Evolutionary conservation across 176 grass and related monocot species (phyloP).

Genomic region (Raddia guianensis): DNA sequence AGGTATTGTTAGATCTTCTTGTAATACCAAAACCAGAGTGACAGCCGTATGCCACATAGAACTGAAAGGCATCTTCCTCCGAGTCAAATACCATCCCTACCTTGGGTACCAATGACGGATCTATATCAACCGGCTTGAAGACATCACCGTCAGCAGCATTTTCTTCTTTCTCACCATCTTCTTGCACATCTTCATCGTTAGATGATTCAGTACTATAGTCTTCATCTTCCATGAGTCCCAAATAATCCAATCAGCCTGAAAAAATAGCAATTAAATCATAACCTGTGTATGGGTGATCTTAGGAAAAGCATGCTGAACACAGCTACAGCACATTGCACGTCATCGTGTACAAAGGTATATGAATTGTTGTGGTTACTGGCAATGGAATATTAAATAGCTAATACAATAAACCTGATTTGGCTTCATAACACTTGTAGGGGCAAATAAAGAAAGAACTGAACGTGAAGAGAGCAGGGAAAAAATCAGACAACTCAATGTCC

Average conservation of each 20-base stretch:
- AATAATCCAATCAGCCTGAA: slow-evolving; percentile 32
- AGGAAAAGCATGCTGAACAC: slow-evolving; percentile 31
- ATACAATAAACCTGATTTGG: neutral
- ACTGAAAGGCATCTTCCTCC: slow-evolving; percentile 85
- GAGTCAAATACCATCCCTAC: slow-evolving; percentile 78
- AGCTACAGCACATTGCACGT: slow-evolving; percentile 2
- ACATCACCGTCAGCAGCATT: slow-evolving; percentile 30
- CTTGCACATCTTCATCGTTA: slow-evolving; percentile 60
- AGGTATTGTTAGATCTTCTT: slow-evolving; percentile 77
- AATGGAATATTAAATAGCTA: neutral
- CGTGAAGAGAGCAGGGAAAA: too few relatives aligned
- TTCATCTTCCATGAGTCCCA: slow-evolving; percentile 53
- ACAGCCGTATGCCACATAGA: slow-evolving; percentile 78
- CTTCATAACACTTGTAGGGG: neutral
- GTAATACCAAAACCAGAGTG: slow-evolving; percentile 74
- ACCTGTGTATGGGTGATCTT: neutral
- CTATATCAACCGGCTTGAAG: slow-evolving; percentile 55
- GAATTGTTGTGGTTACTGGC: neutral
- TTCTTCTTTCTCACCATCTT: slow-evolving; percentile 53
- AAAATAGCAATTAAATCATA: slow-evolving; percentile 5
- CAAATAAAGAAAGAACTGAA: neutral
- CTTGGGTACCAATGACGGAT: slow-evolving; percentile 57
- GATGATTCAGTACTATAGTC: slow-evolving; percentile 60
- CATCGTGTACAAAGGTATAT: neutral
- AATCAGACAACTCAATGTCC: too few relatives aligned